These are phyloP conservation scores for Rhizophagus sp. DNA, from an alignment of 192 early-diverging fungal genomes.

Conservation along the genomic window DNA sequence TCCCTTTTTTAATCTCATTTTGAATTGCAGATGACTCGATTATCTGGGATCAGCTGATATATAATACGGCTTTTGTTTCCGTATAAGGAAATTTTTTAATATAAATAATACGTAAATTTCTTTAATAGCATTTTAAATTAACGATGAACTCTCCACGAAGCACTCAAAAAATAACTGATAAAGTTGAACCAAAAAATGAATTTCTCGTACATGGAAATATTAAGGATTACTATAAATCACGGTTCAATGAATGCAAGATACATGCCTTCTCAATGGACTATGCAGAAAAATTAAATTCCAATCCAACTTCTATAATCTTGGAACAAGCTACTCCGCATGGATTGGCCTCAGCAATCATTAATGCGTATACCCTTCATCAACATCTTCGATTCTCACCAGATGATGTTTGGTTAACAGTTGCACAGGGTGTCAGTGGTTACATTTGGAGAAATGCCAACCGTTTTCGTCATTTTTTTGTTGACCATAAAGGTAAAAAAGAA, in stretches of 20 bases:
- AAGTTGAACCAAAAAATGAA: neutral
- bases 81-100: too few species aligned
- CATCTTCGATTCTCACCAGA: slow-evolving; percentile 23
- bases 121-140: neutral
- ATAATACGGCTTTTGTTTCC: too few species aligned
- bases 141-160: neutral
- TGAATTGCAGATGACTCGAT: too few species aligned
- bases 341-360: slow-evolving; percentile 3
- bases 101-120: too few species aligned
- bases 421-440: slow-evolving; percentile 20
- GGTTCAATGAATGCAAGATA: neutral
- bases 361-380: slow-evolving; percentile 27
- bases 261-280: neutral
- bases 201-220: neutral
- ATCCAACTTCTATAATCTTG: neutral
- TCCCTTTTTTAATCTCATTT: too few species aligned
- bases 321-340: neutral
- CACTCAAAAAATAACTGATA: neutral
- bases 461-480: slow-evolving; percentile 22
- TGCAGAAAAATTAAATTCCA: neutral
- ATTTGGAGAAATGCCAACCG: neutral
- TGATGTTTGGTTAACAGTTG: slow-evolving; percentile 28
- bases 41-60: too few species aligned
- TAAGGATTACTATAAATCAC: neutral
- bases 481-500: slow-evolving; percentile 9